Base-by-base conservation (phyloP, 805 yeast species). In the Candida quercuum region DNA sequence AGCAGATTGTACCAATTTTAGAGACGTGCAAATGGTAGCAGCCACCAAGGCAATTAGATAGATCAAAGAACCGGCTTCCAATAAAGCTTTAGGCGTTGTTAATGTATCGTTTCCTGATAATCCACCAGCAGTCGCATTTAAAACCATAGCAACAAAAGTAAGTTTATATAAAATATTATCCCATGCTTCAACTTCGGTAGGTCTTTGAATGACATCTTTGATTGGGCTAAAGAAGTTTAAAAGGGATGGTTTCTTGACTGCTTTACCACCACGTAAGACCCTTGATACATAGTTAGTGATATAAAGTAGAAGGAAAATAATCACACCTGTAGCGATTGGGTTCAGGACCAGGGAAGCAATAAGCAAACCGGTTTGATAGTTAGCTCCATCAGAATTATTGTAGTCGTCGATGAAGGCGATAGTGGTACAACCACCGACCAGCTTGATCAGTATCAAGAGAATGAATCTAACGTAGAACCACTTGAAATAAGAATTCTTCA, bases 271-370 rank as follows among this genome's bases (percentile, higher is more conserved):
- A 18, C 19, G 25, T n/a, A 18, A 14, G 6, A 28, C 23, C 13
- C 17, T 14, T 3, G 19, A 19, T 5, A 36, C 11, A 18, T 36
- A 36, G n/a, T 7, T 10, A 4, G 32, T 9, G 3, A 20, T 13
- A 8, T 22, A 26, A 9, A 36, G 11, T 6, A 14, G 12, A 15
- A 36, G 19, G 24, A 31, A 23, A 21, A 20, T 25, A 23, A 26
- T 36, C 14, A 36, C 12, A 25, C 39, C 35, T 4, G 20, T 18
- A 8, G 39, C 28, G 12, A 26, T n/a, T 4, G 26, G 8, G 27
- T 31, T 36, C 22, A 36, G 9, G 4, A 36, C 35, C 6, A 29
- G 3, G 4, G 35, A 19, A 13, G 39, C 39, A 36, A 36, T 36
- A 13, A 36, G 9, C 4, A 36, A 12, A 4, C 21, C 21, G 11